A percentile compares a stretch with the other conserved stretches of the same genome.
These are phyloP conservation scores for Lotmaria passim DNA, from an alignment of 208 protist genomes.

Conservation along the genomic window DNA sequence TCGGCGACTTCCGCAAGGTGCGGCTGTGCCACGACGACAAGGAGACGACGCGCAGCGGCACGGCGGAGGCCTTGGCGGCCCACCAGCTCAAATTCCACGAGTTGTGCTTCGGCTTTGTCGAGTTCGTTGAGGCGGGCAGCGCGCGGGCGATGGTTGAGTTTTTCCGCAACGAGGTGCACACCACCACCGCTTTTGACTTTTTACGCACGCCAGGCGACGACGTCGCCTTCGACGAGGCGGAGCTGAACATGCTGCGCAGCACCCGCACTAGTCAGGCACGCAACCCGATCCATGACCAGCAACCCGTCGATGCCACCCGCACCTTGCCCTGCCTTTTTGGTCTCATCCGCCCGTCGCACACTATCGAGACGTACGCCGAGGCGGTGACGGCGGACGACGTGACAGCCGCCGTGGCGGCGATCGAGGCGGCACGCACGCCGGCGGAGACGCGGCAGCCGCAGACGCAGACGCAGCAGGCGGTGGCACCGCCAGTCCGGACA, in stretches of 20 bases:
- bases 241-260: slow-evolving; percentile 49
- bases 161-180: slow-evolving; percentile 76
- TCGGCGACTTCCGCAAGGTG: slow-evolving; percentile 88
- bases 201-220: slow-evolving; percentile 25
- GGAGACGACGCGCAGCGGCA: slow-evolving; percentile 40
- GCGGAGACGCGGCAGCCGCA: slow-evolving; percentile 21
- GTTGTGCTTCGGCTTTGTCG: slow-evolving; percentile 80
- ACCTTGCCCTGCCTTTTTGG: slow-evolving; percentile 28
- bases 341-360: slow-evolving; percentile 4
- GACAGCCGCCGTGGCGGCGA: slow-evolving; percentile 5
- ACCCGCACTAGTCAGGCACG: slow-evolving; percentile 71
- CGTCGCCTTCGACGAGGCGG: slow-evolving; percentile 27
- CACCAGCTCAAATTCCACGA: slow-evolving; percentile 35
- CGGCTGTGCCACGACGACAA: slow-evolving; percentile 80
- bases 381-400: slow-evolving; percentile 23
- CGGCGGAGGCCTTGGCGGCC: slow-evolving; percentile 32
- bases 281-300: slow-evolving; percentile 80
- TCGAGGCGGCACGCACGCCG: slow-evolving; percentile 11
- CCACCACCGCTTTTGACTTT: slow-evolving; percentile 55
- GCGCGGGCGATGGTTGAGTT: slow-evolving; percentile 84
- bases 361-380: slow-evolving; percentile 26
- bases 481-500: not conserved
- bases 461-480: not conserved
- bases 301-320: slow-evolving; percentile 53
- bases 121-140: slow-evolving; percentile 60